Conservation (phyloP, 2,329 filamentous ascomycete genomes). For the Beauveria asiatica region DNA sequence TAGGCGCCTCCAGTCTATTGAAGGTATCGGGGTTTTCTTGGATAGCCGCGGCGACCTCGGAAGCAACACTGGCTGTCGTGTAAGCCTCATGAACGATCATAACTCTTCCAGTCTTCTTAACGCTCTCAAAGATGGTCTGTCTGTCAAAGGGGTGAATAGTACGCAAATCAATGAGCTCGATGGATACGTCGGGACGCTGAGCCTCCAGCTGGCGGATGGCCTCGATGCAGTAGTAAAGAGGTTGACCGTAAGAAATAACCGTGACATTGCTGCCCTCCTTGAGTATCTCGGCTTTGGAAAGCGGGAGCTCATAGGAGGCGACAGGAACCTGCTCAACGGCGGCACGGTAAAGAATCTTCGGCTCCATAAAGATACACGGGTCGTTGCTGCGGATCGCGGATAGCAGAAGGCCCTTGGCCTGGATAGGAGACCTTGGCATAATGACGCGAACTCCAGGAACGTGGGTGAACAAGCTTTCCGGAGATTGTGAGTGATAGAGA, state of each 20-base stretch:
- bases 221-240: constrained; percentile 71
- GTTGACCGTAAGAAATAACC: constrained; percentile 81
- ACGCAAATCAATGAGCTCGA: constrained; percentile 80
- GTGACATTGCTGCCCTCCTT: constrained; percentile 76
- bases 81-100: constrained; percentile 89
- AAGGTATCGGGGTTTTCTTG: constrained; percentile 74
- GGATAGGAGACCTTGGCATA: constrained; percentile 74
- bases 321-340: constrained; percentile 86
- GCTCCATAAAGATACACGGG: constrained; percentile 88
- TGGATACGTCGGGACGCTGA: constrained; percentile 60
- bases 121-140: constrained; percentile 69
- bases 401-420: constrained; percentile 81
- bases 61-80: constrained; percentile 82
- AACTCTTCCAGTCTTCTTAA: constrained; percentile 76
- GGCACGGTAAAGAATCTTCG: constrained; percentile 85
- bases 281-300: constrained; percentile 78
- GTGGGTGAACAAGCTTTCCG: constrained; percentile 81
- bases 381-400: constrained; percentile 72
- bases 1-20: constrained; percentile 72
- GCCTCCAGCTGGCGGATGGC: constrained; percentile 69
- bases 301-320: constrained; percentile 69
- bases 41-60: constrained; percentile 80
- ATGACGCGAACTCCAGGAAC: constrained; percentile 79
- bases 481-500: constrained; percentile 81
- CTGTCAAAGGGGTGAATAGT: constrained; percentile 92